phyloP scores from a whole-genome alignment of 1,139 yeast species.

The Dujonia santamariae region DNA sequence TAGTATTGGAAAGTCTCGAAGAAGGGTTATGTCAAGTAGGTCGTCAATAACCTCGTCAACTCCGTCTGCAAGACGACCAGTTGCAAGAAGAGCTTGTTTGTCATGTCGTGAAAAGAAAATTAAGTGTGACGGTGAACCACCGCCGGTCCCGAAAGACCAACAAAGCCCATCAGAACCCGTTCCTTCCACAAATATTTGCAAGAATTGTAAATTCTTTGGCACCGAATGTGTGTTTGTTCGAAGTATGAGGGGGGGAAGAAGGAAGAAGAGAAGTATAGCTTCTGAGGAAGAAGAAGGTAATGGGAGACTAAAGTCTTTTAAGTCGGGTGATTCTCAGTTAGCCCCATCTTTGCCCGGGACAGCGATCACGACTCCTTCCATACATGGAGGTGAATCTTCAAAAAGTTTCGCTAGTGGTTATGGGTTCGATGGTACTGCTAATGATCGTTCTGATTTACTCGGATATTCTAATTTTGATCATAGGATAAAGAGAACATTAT shows the following conservation, averaged over 20 bases:
- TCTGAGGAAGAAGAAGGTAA: conserved; percentile 1
- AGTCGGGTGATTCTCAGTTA: background rate
- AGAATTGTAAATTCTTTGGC: conserved; percentile 50
- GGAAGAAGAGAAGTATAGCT: conserved; percentile 17
- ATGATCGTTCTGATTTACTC: background rate
- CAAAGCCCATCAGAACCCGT: conserved; percentile 10
- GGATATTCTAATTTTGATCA: conserved; percentile 2
- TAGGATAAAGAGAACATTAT: conserved; percentile 4
- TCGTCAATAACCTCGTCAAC: conserved; percentile 6
- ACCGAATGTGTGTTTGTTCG: conserved; percentile 57
- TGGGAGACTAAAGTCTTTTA: background rate
- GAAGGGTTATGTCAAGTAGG: no score
- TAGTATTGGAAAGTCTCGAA: no score
- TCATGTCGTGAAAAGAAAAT: conserved; percentile 62
- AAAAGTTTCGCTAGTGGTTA: background rate
- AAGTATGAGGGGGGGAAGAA: conserved; percentile 57
- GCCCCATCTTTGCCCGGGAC: background rate
- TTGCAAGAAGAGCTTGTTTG: conserved; percentile 59
- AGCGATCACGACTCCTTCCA: background rate
- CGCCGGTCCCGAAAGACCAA: conserved; percentile 19
- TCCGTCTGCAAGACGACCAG: conserved; percentile 22
- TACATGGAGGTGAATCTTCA: no score
- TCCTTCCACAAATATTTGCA: conserved; percentile 29
- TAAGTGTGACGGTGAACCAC: conserved; percentile 57
- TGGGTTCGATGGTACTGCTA: background rate